Evolutionary conservation across 371 early-diverging fungal species (phyloP).

Genomic region (Actinomucor elegans): DNA sequence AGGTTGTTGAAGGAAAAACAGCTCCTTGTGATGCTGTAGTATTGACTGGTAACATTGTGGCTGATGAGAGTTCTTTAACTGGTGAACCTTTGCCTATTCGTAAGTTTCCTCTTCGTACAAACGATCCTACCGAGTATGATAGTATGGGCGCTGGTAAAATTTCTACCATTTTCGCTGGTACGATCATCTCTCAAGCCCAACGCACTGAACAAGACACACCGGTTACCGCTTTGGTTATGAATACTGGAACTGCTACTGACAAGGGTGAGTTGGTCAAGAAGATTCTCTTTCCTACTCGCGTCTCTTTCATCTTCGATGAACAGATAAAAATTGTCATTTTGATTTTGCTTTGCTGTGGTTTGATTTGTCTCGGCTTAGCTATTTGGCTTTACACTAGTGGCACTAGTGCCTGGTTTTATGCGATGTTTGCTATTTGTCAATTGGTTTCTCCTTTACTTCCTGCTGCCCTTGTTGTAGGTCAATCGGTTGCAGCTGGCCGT

Average conservation of each 20-base stretch:
- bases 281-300: constrained; percentile 67
- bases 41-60: constrained; percentile 67
- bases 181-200: constrained; percentile 48
- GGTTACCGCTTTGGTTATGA: constrained; percentile 63
- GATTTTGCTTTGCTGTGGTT: constrained; percentile 60
- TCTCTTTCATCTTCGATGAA: constrained; percentile 67
- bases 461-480: constrained; percentile 67
- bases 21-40: constrained; percentile 70
- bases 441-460: constrained; percentile 69
- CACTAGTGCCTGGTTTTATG: constrained; percentile 60
- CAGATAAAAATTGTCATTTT: constrained; percentile 68
- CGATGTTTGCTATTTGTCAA: constrained; percentile 73
- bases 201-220: constrained; percentile 26
- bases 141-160: constrained; percentile 52
- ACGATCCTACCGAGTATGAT: constrained; percentile 32
- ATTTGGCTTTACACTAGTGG: constrained; percentile 54
- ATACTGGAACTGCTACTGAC: constrained; percentile 73
- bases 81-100: constrained; percentile 64
- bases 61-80: constrained; percentile 74
- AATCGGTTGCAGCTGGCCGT: constrained; percentile 76
- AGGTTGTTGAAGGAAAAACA: constrained; percentile 51
- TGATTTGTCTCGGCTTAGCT: constrained; percentile 50
- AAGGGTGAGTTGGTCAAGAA: constrained; percentile 77
- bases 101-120: constrained; percentile 50
- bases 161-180: constrained; percentile 55